Percentiles rank a stretch among this genome's conserved stretches.
Conservation (phyloP, 2,329 filamentous ascomycete genomes). For the Fusarium phyllophilum region DNA sequence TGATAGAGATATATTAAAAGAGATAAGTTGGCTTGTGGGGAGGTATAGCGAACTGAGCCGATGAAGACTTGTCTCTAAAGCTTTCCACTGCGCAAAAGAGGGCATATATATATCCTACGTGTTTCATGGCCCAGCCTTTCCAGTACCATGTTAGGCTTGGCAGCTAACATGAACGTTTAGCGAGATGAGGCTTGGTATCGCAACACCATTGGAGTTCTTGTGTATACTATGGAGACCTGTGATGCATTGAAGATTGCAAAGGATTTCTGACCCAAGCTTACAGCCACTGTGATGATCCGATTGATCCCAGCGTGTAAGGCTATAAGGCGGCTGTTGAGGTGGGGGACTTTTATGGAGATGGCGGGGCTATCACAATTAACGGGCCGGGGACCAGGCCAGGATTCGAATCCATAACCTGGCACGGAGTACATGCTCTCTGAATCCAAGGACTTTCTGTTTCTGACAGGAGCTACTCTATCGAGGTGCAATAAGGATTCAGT, state of each 20-base stretch:
- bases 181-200: background rate
- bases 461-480: background rate
- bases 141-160: background rate
- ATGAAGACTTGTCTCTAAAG: background rate
- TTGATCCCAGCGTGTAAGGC: background rate
- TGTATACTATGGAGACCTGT: accelerated
- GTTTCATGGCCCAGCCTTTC: background rate
- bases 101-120: background rate
- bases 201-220: background rate
- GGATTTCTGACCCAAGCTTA: background rate
- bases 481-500: background rate
- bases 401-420: background rate
- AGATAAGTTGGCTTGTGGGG: accelerated
- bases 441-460: background rate
- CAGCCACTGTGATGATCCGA: background rate
- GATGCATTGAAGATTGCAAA: background rate
- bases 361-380: background rate
- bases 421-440: background rate
- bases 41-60: accelerated
- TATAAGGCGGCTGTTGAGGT: background rate
- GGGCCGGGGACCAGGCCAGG: background rate
- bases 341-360: background rate
- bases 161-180: background rate
- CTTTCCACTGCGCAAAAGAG: accelerated
- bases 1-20: accelerated